Conservation (phyloP, 768 basidiomycete species). For the Lepiota subincarnata region DNA sequence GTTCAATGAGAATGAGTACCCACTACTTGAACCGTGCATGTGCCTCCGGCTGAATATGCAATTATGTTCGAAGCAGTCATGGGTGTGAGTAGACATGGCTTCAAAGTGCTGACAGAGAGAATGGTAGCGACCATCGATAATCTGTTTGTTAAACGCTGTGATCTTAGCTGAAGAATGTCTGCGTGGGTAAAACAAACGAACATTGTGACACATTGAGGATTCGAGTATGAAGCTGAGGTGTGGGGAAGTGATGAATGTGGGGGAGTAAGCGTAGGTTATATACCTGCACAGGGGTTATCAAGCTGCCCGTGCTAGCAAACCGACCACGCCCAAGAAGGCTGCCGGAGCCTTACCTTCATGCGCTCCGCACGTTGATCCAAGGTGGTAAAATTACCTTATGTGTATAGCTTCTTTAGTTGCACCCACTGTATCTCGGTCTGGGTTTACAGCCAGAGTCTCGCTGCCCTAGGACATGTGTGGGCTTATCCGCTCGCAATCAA, state of each 20-base stretch:
- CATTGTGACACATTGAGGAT: slow-evolving; percentile 67
- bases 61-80: slow-evolving; percentile 60
- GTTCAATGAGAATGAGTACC: not conserved
- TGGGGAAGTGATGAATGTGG: slow-evolving; percentile 19
- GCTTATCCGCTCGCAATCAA: not conserved
- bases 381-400: slow-evolving; percentile 2
- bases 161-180: not conserved
- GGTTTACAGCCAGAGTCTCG: not conserved
- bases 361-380: not conserved
- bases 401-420: not conserved
- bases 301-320: not conserved
- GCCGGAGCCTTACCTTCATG: not conserved
- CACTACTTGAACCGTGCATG: slow-evolving; percentile 46
- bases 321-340: slow-evolving; percentile 1
- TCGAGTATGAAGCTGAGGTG: slow-evolving; percentile 11
- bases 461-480: not conserved
- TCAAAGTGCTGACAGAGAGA: slow-evolving; percentile 68
- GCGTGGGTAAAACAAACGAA: slow-evolving; percentile 29
- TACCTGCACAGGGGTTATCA: not conserved
- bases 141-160: slow-evolving; percentile 40
- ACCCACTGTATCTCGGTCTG: not conserved
- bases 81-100: slow-evolving; percentile 62
- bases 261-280: slow-evolving; percentile 14
- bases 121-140: slow-evolving; percentile 75
- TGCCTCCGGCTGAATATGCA: slow-evolving; percentile 74